Evolutionary conservation across 2,329 filamentous ascomycete genomes (phyloP).

Genomic region (Diplodia scrobiculata): DNA sequence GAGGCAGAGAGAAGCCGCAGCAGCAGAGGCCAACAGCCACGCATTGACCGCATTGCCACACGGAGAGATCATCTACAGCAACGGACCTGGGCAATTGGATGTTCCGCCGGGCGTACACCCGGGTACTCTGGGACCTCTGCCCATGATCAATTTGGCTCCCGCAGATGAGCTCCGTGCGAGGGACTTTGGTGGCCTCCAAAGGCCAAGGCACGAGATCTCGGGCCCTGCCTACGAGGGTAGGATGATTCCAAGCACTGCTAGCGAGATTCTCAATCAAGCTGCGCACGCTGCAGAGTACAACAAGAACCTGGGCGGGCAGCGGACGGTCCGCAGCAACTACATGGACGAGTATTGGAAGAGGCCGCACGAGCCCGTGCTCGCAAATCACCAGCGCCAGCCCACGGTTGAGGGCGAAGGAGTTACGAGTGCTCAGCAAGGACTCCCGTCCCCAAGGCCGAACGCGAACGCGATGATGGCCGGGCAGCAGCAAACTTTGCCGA

Average conservation of each 20-base stretch:
- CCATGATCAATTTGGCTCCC: constrained; percentile 80
- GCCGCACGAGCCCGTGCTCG: constrained; percentile 73
- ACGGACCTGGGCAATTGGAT: constrained; percentile 55
- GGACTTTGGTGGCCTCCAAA: constrained; percentile 81
- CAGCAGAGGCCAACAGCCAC: constrained; percentile 63
- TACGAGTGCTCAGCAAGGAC: constrained; percentile 48
- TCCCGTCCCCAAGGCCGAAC: constrained; percentile 58
- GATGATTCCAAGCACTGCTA: constrained; percentile 71
- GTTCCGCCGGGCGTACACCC: constrained; percentile 57
- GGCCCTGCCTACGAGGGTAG: constrained; percentile 83
- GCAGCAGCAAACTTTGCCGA: constrained; percentile 60
- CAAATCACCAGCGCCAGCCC: constrained; percentile 48
- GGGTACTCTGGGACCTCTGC: constrained; percentile 70
- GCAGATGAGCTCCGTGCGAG: constrained; percentile 74
- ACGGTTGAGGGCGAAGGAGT: constrained; percentile 45
- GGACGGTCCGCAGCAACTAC: constrained; percentile 76
- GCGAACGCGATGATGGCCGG: constrained; percentile 60
- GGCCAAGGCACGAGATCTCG: constrained; percentile 84
- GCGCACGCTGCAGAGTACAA: constrained; percentile 90
- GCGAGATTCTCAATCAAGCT: constrained; percentile 82
- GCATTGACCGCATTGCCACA: constrained; percentile 66
- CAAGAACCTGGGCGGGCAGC: constrained; percentile 77
- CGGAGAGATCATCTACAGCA: constrained; percentile 86
- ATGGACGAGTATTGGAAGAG: constrained; percentile 80
- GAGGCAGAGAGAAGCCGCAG: constrained; percentile 80